Evolutionary conservation across 345 rosid genomes (phyloP).

Genomic region (Anacardium occidentale): DNA sequence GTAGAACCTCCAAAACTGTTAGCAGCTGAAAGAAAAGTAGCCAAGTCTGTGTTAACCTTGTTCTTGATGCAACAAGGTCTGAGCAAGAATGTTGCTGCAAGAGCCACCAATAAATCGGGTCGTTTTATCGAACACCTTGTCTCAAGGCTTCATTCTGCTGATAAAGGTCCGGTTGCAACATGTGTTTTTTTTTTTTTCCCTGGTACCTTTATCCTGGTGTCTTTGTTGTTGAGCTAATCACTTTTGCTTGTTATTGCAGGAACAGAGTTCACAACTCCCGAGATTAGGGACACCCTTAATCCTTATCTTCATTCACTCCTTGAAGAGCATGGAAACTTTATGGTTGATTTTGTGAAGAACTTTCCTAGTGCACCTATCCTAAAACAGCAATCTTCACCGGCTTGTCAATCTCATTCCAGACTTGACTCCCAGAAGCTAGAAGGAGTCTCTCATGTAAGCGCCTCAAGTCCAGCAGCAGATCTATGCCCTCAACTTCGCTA

Average conservation of each 20-base stretch:
- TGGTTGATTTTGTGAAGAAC: no score
- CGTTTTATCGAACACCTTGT: background rate
- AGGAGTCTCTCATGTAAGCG: conserved; percentile 66
- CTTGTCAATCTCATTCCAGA: conserved; percentile 23
- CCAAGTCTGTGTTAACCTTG: background rate
- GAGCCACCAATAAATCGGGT: background rate
- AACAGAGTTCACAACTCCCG: background rate
- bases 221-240: background rate
- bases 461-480: conserved; percentile 49
- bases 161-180: no score
- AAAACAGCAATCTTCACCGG: background rate
- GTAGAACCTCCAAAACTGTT: background rate
- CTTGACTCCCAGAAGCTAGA: conserved; percentile 44
- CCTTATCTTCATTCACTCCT: background rate
- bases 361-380: background rate
- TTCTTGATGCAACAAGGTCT: background rate
- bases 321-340: background rate
- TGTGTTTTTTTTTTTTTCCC: no score
- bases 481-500: conserved; percentile 62
- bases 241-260: background rate
- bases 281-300: background rate
- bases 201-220: background rate
- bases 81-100: background rate
- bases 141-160: background rate
- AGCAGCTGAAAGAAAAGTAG: background rate